Base-by-base conservation (phyloP, 202 grass and related monocot species). In the Cymbopogon flexuosus region DNA sequence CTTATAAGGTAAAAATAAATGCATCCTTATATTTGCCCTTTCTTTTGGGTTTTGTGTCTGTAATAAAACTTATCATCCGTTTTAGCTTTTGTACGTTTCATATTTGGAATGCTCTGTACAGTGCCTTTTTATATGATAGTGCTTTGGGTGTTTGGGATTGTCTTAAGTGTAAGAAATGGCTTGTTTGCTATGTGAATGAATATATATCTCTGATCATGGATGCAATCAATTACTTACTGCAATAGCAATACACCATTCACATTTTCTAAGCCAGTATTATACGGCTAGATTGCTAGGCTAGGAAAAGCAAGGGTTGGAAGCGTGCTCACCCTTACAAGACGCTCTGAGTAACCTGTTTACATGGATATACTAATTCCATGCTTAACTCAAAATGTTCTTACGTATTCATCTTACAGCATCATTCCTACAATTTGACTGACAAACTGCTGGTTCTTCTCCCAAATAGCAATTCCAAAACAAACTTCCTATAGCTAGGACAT, bases 31-130 rank as follows among this genome's bases (percentile, higher is more conserved):
- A 61, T 18, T 61, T 45, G 61, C 10, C 37, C 12, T 22, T 71
- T 61, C 4, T 10, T 81, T 62, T 59, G 27, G 9, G 65, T 36
- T 33, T 41, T 59, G 21, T 59, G 69, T 80, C 4, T 19, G 1
- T 59, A 43, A 61, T 71, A 70, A n/a, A 70, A 29, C 9, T n/a
- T 80, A 19, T 39, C 47, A 31, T 37, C 77, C n/a, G 6, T 77
- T 69, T 61, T 49, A 73, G 16, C 16, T 79, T 79, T 65, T 52
- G 15, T 36, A 33, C 24, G 6, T 62, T 6, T 63, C 23, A 23
- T 13, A 45, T 22, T 85, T 54, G 29, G 29, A 33, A 46, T 65
- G 64, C 14, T 19, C 5, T 62, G n/a, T 19, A 41, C 29, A 77
- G 29, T 10, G 5, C 51, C 56, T 72, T 63, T 63, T 63, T 21